Conservation (phyloP, 805 yeast genomes). For the Yamadazyma olivae region DNA sequence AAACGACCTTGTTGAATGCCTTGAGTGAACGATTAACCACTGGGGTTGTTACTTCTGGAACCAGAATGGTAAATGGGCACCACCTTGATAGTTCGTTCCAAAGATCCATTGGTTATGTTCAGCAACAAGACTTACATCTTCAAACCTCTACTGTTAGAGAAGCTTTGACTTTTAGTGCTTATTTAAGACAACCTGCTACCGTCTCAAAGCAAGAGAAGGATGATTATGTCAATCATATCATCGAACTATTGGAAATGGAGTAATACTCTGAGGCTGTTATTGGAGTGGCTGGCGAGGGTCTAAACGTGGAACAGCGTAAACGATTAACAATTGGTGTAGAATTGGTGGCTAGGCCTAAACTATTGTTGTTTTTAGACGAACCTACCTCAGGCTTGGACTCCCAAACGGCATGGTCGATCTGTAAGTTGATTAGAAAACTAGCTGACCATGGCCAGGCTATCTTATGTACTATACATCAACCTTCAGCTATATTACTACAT, state of each 20-base stretch:
- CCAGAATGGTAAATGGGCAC: slow-evolving; percentile 60
- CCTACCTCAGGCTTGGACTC: slow-evolving; percentile 65
- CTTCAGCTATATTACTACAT: slow-evolving; percentile 47
- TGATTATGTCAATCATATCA: slow-evolving; percentile 66
- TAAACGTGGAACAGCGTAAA: slow-evolving; percentile 41
- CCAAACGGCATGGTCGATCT: slow-evolving; percentile 55
- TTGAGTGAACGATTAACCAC: slow-evolving; percentile 68
- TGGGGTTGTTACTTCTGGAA: slow-evolving; percentile 71
- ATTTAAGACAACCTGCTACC: slow-evolving; percentile 61
- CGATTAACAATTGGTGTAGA: slow-evolving; percentile 42
- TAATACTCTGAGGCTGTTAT: slow-evolving; percentile 73
- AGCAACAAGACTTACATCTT: slow-evolving; percentile 77
- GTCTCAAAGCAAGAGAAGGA: slow-evolving; percentile 57
- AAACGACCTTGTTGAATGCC: slow-evolving; percentile 72
- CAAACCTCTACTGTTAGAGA: slow-evolving; percentile 71
- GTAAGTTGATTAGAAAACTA: slow-evolving; percentile 46
- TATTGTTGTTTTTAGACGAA: slow-evolving; percentile 54
- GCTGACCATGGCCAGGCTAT: slow-evolving; percentile 63
- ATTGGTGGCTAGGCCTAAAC: slow-evolving; percentile 39
- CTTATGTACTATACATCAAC: slow-evolving; percentile 56
- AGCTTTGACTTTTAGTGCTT: slow-evolving; percentile 68
- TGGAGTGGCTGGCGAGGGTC: slow-evolving; percentile 69
- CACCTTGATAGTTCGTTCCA: slow-evolving; percentile 65
- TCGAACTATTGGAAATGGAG: slow-evolving; percentile 65
- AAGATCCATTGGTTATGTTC: slow-evolving; percentile 76